phyloP scores from a whole-genome alignment of 345 rosid genomes.

The Brassica incana region DNA sequence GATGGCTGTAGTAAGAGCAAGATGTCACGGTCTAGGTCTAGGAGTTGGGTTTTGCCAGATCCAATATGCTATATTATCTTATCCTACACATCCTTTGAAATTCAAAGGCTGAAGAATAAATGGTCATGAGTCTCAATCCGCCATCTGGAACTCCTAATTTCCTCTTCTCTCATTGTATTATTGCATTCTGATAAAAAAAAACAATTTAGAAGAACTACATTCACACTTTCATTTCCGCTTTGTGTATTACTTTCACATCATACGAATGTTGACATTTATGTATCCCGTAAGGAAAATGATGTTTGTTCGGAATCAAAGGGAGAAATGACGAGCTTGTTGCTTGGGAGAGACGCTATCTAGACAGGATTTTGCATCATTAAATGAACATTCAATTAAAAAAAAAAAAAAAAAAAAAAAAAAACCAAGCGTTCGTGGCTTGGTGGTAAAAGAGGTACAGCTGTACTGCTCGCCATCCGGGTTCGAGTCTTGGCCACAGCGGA shows the following conservation, averaged over 20 bases:
- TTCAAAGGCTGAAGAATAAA: neutral
- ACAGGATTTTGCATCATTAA: too few species aligned
- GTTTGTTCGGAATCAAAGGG: neutral
- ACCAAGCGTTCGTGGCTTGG: too few species aligned
- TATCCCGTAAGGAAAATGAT: neutral
- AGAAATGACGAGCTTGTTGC: slow-evolving; percentile 15
- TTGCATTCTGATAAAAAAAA: too few species aligned
- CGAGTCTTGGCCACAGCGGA: too few species aligned
- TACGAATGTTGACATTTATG: neutral
- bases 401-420: too few species aligned
- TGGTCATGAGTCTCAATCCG: slow-evolving; percentile 24
- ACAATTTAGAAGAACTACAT: neutral
- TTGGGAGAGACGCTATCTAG: neutral
- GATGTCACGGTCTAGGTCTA: neutral
- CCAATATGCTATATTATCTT: neutral
- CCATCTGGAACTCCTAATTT: neutral
- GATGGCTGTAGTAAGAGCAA: neutral
- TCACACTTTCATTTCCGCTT: neutral
- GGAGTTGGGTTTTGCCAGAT: neutral
- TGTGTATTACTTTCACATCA: neutral
- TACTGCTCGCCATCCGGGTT: too few species aligned
- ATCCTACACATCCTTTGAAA: neutral
- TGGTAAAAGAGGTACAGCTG: too few species aligned
- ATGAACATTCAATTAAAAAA: too few species aligned
- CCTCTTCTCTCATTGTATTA: neutral